Evolutionary conservation across 257 asterid species (phyloP).

Genomic region (Phtheirospermum japonicum): DNA sequence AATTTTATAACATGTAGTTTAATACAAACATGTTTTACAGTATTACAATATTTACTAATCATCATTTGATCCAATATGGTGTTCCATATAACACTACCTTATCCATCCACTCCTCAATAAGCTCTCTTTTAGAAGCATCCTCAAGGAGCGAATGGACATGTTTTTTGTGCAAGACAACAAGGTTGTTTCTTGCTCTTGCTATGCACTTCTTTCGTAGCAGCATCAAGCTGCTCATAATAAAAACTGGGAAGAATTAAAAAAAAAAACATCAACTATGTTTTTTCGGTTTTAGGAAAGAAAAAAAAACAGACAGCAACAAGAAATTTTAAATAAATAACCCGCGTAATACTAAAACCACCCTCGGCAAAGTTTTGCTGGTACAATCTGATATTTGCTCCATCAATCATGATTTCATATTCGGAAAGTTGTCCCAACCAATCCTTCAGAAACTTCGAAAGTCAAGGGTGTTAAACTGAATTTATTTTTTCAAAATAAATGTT

Average conservation of each 20-base stretch:
- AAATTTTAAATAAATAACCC: conserved; percentile 48
- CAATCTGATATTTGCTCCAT: conserved; percentile 90
- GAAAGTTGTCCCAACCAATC: conserved; percentile 79
- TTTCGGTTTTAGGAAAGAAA: conserved; percentile 2
- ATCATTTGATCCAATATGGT: conserved; percentile 94
- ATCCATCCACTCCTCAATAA: conserved; percentile 69
- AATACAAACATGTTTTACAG: background rate
- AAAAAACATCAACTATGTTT: conserved; percentile 10
- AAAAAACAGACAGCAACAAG: conserved; percentile 13
- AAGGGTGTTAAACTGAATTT: no score
- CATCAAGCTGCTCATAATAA: conserved; percentile 84
- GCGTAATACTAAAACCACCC: conserved; percentile 81
- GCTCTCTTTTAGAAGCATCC: conserved; percentile 66
- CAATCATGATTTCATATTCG: conserved; percentile 72
- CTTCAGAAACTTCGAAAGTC: conserved; percentile 37
- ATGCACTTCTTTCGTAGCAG: conserved; percentile 71
- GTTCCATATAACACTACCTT: conserved; percentile 67
- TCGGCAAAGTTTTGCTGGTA: conserved; percentile 87
- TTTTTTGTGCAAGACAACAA: conserved; percentile 72
- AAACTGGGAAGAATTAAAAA: conserved; percentile 12
- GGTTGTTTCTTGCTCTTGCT: conserved; percentile 65
- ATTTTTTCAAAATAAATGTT: conserved; percentile 13
- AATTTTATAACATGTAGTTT: no score
- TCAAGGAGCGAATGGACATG: conserved; percentile 71
- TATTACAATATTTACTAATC: conserved; percentile 57